A percentile compares a stretch with the other conserved stretches of the same genome.
phyloP scores from a whole-genome alignment of 768 basidiomycete genomes.

The Dacryopinax spathularia region DNA sequence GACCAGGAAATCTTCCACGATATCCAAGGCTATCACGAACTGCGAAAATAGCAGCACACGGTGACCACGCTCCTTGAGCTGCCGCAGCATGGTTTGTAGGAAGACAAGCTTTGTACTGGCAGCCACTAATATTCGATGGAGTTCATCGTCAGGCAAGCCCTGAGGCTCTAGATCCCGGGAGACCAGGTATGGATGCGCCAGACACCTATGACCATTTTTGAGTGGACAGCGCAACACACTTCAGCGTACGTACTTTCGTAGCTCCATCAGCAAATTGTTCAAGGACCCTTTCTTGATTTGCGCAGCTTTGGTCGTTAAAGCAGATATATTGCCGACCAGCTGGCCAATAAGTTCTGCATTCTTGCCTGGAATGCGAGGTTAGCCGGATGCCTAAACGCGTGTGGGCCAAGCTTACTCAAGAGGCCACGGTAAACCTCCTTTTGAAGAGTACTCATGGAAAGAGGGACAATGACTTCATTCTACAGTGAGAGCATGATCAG shows the following conservation, averaged over 20 bases:
- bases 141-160: slow-evolving; percentile 40
- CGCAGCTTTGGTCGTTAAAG: neutral
- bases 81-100: slow-evolving; percentile 62
- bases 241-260: slow-evolving; percentile 51
- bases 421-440: slow-evolving; percentile 79
- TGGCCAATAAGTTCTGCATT: slow-evolving; percentile 54
- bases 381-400: neutral
- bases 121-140: slow-evolving; percentile 66
- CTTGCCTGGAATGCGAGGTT: slow-evolving; percentile 35
- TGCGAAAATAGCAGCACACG: slow-evolving; percentile 86
- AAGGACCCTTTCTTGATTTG: slow-evolving; percentile 37
- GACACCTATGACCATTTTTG: slow-evolving; percentile 36
- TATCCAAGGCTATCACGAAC: slow-evolving; percentile 78
- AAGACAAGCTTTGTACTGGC: slow-evolving; percentile 77
- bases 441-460: slow-evolving; percentile 76
- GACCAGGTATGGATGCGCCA: slow-evolving; percentile 86
- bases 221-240: neutral
- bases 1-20: slow-evolving; percentile 74
- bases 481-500: slow-evolving; percentile 19
- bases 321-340: slow-evolving; percentile 25
- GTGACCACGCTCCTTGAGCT: slow-evolving; percentile 71
- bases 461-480: slow-evolving; percentile 68
- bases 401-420: slow-evolving; percentile 37
- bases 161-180: slow-evolving; percentile 64
- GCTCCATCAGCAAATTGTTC: slow-evolving; percentile 76